These are phyloP conservation scores for Backusella australiensis DNA, from an alignment of 192 early-diverging fungal genomes.

Conservation along the genomic window DNA sequence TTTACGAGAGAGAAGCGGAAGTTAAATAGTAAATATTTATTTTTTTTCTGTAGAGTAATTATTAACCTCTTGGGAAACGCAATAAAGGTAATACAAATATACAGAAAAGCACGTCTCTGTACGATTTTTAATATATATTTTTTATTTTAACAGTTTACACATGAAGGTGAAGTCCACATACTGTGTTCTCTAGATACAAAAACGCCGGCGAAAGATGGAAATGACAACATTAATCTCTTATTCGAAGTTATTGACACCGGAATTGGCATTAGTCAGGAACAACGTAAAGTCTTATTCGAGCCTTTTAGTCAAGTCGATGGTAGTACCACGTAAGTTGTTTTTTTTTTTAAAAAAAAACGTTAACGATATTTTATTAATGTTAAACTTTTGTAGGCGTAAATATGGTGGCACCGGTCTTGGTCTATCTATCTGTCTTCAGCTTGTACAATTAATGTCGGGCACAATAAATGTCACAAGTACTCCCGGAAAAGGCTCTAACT, in stretches of 20 bases:
- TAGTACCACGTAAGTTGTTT: constrained; percentile 49
- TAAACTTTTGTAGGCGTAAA: constrained; percentile 36
- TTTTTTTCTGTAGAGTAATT: constrained; percentile 38
- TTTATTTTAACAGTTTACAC: constrained; percentile 42
- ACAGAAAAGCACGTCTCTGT: neutral
- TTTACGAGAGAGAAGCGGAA: neutral
- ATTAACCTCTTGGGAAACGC: constrained; percentile 76
- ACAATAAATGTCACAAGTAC: constrained; percentile 43
- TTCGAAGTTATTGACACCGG: constrained; percentile 52
- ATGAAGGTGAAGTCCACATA: constrained; percentile 50
- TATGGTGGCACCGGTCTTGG: constrained; percentile 66
- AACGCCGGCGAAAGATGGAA: neutral
- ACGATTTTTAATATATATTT: neutral
- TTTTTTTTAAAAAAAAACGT: neutral
- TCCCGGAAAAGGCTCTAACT: constrained; percentile 46
- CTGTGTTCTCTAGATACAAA: constrained; percentile 36
- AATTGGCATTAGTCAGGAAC: constrained; percentile 52
- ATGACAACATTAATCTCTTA: constrained; percentile 25
- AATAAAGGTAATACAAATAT: constrained; percentile 46
- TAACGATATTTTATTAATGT: neutral
- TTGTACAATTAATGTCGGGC: constrained; percentile 65
- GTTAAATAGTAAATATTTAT: neutral
- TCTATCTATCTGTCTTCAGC: constrained; percentile 55
- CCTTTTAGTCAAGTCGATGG: constrained; percentile 67
- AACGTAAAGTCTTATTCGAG: constrained; percentile 50